These are phyloP conservation scores for Ceriops tagal DNA, from an alignment of 345 rosid genomes.

Conservation along the genomic window DNA sequence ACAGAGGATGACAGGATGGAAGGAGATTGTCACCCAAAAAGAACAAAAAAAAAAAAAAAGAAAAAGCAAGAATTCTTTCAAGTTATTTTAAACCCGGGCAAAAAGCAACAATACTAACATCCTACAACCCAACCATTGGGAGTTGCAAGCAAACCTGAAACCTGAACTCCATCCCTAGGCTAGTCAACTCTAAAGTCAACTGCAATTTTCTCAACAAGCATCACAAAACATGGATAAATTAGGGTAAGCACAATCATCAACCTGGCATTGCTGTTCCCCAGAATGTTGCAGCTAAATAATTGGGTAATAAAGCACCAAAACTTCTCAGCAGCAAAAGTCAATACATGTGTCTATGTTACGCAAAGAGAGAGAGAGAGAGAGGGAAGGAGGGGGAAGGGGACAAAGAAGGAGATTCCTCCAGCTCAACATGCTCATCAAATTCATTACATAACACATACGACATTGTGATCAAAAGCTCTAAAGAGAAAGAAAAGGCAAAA, in stretches of 20 bases:
- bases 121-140: slow-evolving; percentile 9
- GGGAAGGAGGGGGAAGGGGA: neutral
- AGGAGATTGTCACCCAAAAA: neutral
- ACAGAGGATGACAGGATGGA: neutral
- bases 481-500: slow-evolving; percentile 14
- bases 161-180: slow-evolving; percentile 13
- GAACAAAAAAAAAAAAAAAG: neutral
- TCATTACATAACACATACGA: slow-evolving; percentile 30
- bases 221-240: slow-evolving; percentile 4
- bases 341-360: neutral
- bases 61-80: neutral
- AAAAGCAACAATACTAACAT: slow-evolving; percentile 1
- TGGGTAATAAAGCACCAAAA: slow-evolving; percentile 16
- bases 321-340: slow-evolving; percentile 9
- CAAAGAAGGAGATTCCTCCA: slow-evolving; percentile 30
- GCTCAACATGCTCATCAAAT: slow-evolving; percentile 33
- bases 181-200: neutral
- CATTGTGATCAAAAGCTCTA: slow-evolving; percentile 21
- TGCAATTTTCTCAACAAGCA: slow-evolving; percentile 12
- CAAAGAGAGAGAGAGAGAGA: slow-evolving; percentile 4
- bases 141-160: slow-evolving; percentile 7
- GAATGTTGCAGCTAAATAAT: slow-evolving; percentile 24
- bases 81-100: neutral
- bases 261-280: slow-evolving; percentile 37
- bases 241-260: slow-evolving; percentile 27